Conservation (phyloP, 805 yeast genomes). For the Debaryomyces prosopidis region DNA sequence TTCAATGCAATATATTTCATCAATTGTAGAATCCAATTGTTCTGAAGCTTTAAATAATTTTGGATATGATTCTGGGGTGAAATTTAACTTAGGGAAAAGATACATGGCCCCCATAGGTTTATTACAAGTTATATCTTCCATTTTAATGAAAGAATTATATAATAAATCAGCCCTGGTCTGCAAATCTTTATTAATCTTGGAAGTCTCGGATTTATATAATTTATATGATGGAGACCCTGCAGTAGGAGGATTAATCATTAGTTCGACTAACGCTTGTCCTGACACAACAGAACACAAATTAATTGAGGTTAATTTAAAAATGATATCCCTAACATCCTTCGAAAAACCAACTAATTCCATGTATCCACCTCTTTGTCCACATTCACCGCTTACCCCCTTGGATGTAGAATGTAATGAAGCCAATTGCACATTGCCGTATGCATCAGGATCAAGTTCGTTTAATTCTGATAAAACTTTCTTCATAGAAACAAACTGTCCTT, state of each 20-base stretch:
- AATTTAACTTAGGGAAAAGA: conserved; percentile 75
- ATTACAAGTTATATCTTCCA: conserved; percentile 86
- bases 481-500: conserved; percentile 80
- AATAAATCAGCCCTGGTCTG: conserved; percentile 61
- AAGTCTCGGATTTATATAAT: conserved; percentile 62
- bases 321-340: conserved; percentile 63
- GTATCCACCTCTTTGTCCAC: conserved; percentile 99
- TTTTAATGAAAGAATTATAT: conserved; percentile 65
- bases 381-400: conserved; percentile 96
- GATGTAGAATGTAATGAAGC: conserved; percentile 97
- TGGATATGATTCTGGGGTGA: conserved; percentile 48
- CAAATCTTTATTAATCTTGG: conserved; percentile 61
- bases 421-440: conserved; percentile 73
- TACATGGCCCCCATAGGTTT: conserved; percentile 98
- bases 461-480: conserved; percentile 74
- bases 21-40: conserved; percentile 59
- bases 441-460: conserved; percentile 51
- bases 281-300: conserved; percentile 92
- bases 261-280: conserved; percentile 90
- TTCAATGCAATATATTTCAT: conserved; percentile 85
- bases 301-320: conserved; percentile 86
- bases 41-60: conserved; percentile 65
- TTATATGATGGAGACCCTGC: conserved; percentile 75
- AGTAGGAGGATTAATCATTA: conserved; percentile 91
- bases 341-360: conserved; percentile 89